Base-by-base conservation (phyloP, 1,139 yeast species). In the Saccharomyces hybrid region DNA sequence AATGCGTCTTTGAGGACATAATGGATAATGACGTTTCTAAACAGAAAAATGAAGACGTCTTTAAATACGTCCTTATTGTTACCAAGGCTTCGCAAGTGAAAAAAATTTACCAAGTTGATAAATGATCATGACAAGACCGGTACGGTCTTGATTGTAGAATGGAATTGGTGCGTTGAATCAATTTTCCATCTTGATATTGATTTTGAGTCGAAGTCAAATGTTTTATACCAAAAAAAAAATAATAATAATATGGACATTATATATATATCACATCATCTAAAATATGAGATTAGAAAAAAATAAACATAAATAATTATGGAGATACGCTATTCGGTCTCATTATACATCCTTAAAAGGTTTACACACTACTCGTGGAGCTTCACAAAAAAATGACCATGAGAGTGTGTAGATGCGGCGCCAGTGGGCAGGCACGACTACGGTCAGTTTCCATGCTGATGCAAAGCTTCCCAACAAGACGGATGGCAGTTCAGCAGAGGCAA, bases 151-250 rank as follows among this genome's bases (percentile, higher is more conserved):
- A 73, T 80, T 2, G 76, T 83, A 7, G 84, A 81, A 56, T 83
- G 88, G 88, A 82, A 83, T 56, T 82, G 86, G 86, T 79, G 86
- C 57, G 83, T 83, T 9, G 71, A 75, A 54, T 76, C 83, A 49
- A 80, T 84, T 0, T 83, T 83, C 66, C 74, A 74, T 49, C 77
- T 79, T 75, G 62, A 71, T 16, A 57, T 54, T 6, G 34, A 51
- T 47, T 34, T 27, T 11, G 19, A 14, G 9, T 32, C 41, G 26
- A 50, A 29, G 26, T 6, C 27, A 16, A 50, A 44, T 14, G 34
- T 50, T 14, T 50, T 50, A 24, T 50, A 42, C 24, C 14, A 31
- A 19, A 49, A 26, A 14, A 28, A 14, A 24, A 41, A 41, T 16
- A 16, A 16, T 16, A 24, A 26, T 14, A 24, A 31, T 31, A 32